Evolutionary conservation across 2,329 filamentous ascomycete genomes (phyloP), one percentile per base, ranked within the genome.

Genomic region (Byssoonygena ceratinophila): DNA sequence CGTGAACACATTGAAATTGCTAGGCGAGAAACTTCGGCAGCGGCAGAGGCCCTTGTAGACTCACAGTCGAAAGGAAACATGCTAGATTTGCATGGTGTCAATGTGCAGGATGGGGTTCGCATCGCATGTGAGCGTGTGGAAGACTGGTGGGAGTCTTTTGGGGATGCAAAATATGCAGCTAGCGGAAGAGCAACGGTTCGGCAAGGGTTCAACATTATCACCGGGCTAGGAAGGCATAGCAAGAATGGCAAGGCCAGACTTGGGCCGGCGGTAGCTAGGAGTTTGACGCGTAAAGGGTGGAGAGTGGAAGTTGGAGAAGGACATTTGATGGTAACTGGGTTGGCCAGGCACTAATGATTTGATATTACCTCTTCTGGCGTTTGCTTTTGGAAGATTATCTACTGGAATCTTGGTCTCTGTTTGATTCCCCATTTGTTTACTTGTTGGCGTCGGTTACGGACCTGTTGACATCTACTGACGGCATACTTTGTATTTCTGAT

Each of bases 31-130:
- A 74, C 74, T 16, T 81, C 81, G n/a, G 74, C 74, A 0, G 82
- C 82, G 1, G 87, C 88, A 1, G 84, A 92, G 60, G 68, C 77
- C 0, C 74, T 84, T 2, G 90, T 91, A 1, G 75, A 82, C 9
- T 64, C 70, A 8, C 84, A 89, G 63, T 90, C 86, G 47, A 76
- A 75, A 0, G 55, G 65, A 1, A 73, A 68, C 1, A 71, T 76
- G 18, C 73, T 94, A 6, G 91, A 97, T 66, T 72, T 97, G 23
- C 91, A 97, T 65, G 87, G 88, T 4, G 81, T 95, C 4, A 82
- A 77, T 41, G 89, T 96, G 1, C 74, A 81, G 46, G 86, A 94
- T 65, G 91, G 85, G 1, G 81, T 89, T 27, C 76, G 86, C 2
- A 95, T 96, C 58, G 82, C 86, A 1, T 76, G 78, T 27, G 76